These are phyloP conservation scores for Aspergillus pseudonomiae DNA, from an alignment of 2,329 filamentous ascomycete genomes.

Conservation along the genomic window DNA sequence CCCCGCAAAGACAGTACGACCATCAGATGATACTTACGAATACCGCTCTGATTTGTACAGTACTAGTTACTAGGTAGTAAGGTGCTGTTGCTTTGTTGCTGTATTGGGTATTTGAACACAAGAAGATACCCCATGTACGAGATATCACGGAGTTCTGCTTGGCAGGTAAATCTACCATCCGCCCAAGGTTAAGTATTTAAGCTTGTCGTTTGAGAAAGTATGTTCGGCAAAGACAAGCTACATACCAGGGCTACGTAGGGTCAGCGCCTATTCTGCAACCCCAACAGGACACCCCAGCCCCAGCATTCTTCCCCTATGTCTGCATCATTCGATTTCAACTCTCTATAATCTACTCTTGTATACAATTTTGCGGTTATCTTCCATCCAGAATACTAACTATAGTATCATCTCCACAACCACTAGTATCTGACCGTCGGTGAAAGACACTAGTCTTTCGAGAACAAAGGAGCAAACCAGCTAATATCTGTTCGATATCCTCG, in stretches of 20 bases:
- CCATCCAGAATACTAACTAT: background rate
- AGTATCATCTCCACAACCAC: background rate
- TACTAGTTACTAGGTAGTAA: too few relatives aligned
- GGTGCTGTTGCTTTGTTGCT: background rate
- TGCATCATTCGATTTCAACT: background rate
- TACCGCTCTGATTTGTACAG: slow-evolving; percentile 3
- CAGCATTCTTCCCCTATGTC: background rate
- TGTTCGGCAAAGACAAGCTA: too few relatives aligned
- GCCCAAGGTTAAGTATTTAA: background rate
- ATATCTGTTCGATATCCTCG: too few relatives aligned
- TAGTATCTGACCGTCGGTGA: background rate
- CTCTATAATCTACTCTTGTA: background rate
- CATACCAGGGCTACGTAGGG: too few relatives aligned
- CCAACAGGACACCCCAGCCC: too few relatives aligned
- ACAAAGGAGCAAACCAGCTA: background rate
- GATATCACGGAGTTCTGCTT: too few relatives aligned
- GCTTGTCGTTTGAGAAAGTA: too few relatives aligned
- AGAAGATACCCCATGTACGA: too few relatives aligned
- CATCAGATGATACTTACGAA: slow-evolving; percentile 19
- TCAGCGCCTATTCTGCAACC: too few relatives aligned
- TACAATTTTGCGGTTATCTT: background rate
- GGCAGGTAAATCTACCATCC: background rate
- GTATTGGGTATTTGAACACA: background rate
- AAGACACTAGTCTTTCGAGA: background rate
- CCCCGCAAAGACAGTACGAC: slow-evolving; percentile 14